A percentile compares a stretch with the other conserved stretches of the same genome.
Evolutionary conservation across 2,329 filamentous ascomycete genomes (phyloP).

Genomic region (Neospermospora avenae): DNA sequence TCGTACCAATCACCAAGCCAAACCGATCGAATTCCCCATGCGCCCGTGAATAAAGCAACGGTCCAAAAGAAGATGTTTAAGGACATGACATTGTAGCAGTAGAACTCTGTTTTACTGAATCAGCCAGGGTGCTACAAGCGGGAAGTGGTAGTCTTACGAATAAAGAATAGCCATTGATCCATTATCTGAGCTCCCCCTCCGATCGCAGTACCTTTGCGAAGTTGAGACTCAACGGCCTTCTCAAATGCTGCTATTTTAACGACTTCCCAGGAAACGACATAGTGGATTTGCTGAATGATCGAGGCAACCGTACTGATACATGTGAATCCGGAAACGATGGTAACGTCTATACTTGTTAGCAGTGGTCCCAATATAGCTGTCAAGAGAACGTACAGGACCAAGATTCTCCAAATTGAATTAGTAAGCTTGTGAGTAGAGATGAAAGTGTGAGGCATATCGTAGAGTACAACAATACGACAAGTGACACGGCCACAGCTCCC

Average conservation of each 20-base stretch:
- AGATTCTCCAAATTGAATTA: slow-evolving; percentile 34
- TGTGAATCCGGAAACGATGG: slow-evolving; percentile 30
- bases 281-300: slow-evolving; percentile 33
- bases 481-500: slow-evolving; percentile 27
- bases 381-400: slow-evolving; percentile 28
- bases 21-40: slow-evolving; percentile 32
- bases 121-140: not conserved
- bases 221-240: slow-evolving; percentile 36
- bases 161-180: slow-evolving; percentile 46
- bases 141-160: slow-evolving; percentile 39
- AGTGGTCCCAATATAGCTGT: not conserved
- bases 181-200: slow-evolving; percentile 41
- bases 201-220: slow-evolving; percentile 42
- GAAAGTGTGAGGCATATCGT: slow-evolving; percentile 26
- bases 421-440: slow-evolving; percentile 26
- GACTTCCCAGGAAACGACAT: slow-evolving; percentile 23
- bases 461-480: slow-evolving; percentile 33
- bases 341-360: slow-evolving; percentile 27
- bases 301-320: slow-evolving; percentile 31
- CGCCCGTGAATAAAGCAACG: slow-evolving; percentile 38
- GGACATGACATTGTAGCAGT: slow-evolving; percentile 48
- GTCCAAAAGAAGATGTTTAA: slow-evolving; percentile 46
- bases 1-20: slow-evolving; percentile 33
- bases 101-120: slow-evolving; percentile 41
- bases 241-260: slow-evolving; percentile 36